Evolutionary conservation across 2,329 filamentous ascomycete genomes (phyloP).

Genomic region (Fusarium dimerum): DNA sequence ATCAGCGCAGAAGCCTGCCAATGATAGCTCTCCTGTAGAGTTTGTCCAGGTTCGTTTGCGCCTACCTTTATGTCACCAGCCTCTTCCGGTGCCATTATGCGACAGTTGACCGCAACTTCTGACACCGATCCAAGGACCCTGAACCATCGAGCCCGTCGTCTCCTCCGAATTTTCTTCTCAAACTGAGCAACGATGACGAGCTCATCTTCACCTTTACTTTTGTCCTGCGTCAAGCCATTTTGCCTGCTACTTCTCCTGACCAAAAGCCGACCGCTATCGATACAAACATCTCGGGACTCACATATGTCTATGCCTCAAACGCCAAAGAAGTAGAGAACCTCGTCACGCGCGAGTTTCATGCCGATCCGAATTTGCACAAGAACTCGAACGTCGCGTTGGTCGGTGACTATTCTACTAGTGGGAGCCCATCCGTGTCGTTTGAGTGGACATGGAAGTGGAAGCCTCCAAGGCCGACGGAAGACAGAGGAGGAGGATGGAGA

Average conservation of each 20-base stretch:
- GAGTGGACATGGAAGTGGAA: constrained; percentile 98
- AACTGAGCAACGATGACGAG: constrained; percentile 87
- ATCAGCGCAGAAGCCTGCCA: constrained; percentile 67
- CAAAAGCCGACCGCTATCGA: constrained; percentile 56
- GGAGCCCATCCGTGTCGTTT: constrained; percentile 82
- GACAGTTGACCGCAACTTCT: constrained; percentile 17
- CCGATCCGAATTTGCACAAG: constrained; percentile 95
- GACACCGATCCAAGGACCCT: constrained; percentile 64
- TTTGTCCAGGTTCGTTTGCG: constrained; percentile 77
- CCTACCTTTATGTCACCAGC: constrained; percentile 10
- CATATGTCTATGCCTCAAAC: constrained; percentile 87
- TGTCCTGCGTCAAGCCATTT: constrained; percentile 59
- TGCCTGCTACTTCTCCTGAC: constrained; percentile 47
- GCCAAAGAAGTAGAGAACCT: constrained; percentile 88
- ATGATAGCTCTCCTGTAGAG: constrained; percentile 78
- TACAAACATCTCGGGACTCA: constrained; percentile 83
- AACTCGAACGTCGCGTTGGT: constrained; percentile 94
- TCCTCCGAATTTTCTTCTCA: constrained; percentile 76
- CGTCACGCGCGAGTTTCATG: constrained; percentile 92
- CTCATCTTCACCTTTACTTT: constrained; percentile 93
- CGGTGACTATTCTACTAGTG: constrained; percentile 85
- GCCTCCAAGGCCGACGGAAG: constrained; percentile 78
- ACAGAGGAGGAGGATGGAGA: constrained; percentile 88
- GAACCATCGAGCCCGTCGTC: constrained; percentile 55
- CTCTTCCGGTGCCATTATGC: constrained; percentile 11